Conservation (phyloP, 495 filamentous ascomycete genomes). For the Annulohypoxylon moriforme region DNA sequence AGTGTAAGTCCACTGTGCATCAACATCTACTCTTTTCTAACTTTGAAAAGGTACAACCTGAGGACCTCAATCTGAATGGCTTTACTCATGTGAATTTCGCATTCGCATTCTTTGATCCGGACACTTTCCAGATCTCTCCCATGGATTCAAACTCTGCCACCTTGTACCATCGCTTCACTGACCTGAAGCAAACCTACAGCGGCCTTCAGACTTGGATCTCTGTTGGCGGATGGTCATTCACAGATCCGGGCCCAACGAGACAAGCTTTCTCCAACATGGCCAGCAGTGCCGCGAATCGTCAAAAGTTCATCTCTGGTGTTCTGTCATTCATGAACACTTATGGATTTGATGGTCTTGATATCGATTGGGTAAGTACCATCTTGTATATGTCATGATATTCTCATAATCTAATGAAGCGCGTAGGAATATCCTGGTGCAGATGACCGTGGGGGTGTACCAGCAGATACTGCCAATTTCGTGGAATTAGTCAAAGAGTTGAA, state of each 20-base stretch:
- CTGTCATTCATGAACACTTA: constrained; percentile 58
- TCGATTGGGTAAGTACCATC: constrained; percentile 60
- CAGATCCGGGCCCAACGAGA: constrained; percentile 47
- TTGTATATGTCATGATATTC: neutral
- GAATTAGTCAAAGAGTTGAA: constrained; percentile 57
- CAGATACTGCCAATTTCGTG: constrained; percentile 58
- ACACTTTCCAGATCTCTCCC: constrained; percentile 20
- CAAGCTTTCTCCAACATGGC: constrained; percentile 32
- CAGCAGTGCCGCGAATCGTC: constrained; percentile 46
- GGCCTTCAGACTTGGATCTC: constrained; percentile 51
- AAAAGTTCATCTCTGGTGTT: constrained; percentile 58
- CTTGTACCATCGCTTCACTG: neutral
- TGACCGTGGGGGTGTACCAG: constrained; percentile 52
- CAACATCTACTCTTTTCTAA: neutral
- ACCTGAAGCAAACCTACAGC: neutral
- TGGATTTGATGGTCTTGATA: constrained; percentile 66
- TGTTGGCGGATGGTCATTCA: constrained; percentile 60
- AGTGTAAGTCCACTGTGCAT: neutral
- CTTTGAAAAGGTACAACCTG: neutral
- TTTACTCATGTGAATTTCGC: constrained; percentile 48
- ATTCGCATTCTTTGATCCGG: constrained; percentile 39
- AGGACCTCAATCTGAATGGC: neutral
- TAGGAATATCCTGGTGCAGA: constrained; percentile 59
- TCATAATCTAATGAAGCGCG: neutral
- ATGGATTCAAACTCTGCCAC: neutral